phyloP scores from a whole-genome alignment of 768 basidiomycete species.

The Tulasnella sp. region DNA sequence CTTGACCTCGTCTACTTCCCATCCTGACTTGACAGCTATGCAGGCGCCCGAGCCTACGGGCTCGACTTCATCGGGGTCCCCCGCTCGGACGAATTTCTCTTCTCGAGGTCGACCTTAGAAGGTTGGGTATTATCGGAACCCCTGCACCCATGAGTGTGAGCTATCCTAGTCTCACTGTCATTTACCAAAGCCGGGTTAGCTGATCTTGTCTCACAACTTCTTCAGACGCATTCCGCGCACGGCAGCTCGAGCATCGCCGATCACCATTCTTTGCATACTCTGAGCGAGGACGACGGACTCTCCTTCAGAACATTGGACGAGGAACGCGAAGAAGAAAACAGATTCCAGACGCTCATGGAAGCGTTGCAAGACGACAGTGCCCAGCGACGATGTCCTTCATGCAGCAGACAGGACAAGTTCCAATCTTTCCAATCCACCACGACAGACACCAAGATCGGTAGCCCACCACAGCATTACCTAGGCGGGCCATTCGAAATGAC shows the following conservation, averaged over 20 bases:
- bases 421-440: constrained; percentile 3
- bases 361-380: neutral
- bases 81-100: constrained; percentile 14
- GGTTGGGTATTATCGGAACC: neutral
- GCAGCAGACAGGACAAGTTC: neutral
- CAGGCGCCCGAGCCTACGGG: constrained; percentile 14
- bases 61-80: neutral
- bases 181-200: neutral
- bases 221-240: neutral
- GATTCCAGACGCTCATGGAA: constrained; percentile 11
- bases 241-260: neutral
- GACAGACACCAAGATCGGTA: neutral
- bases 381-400: neutral
- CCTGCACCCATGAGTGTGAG: neutral
- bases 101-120: neutral
- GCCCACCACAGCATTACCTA: neutral
- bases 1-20: neutral
- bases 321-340: neutral
- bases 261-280: neutral
- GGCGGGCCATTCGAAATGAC: neutral
- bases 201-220: neutral
- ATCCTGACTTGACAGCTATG: neutral
- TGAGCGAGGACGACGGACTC: neutral
- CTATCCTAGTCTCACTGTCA: neutral
- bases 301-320: neutral